A percentile compares a stretch with the other conserved stretches of the same genome.
These are phyloP conservation scores for Carex littledalei DNA, from an alignment of 176 grass and related monocot species.

Conservation along the genomic window DNA sequence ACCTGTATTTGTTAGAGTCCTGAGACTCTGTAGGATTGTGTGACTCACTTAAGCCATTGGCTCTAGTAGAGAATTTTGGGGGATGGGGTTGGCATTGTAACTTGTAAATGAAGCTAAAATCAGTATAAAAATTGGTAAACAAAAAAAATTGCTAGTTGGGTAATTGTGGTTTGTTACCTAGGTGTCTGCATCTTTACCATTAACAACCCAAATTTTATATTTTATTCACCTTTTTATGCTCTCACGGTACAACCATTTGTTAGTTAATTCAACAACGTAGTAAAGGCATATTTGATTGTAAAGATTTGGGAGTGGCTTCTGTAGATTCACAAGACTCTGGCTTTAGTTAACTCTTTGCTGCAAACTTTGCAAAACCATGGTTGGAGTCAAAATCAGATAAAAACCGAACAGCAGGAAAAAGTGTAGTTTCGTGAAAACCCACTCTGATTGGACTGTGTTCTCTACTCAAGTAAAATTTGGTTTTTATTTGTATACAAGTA, in stretches of 20 bases:
- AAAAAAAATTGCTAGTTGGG: not conserved
- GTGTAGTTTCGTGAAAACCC: not conserved
- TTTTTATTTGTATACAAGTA: not conserved
- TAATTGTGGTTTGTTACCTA: not conserved
- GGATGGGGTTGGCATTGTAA: not conserved
- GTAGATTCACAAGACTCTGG: not conserved
- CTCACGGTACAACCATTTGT: not conserved
- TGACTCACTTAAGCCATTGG: not conserved
- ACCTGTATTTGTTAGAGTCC: not conserved
- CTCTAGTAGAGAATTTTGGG: not conserved
- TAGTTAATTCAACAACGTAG: not conserved
- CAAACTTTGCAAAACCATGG: not conserved
- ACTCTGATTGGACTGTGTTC: not conserved
- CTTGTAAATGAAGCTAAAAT: not conserved
- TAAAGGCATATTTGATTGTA: not conserved
- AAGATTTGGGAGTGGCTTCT: not conserved
- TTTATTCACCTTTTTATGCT: not conserved
- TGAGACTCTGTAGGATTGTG: not conserved
- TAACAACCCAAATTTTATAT: not conserved
- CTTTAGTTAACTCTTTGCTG: not conserved
- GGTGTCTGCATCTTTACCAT: not conserved
- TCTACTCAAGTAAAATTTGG: not conserved
- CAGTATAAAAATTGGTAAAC: not conserved
- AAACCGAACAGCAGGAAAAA: not conserved
- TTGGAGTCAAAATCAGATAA: not conserved